Percentiles rank a stretch among this genome's conserved stretches.
Evolutionary conservation across 208 protist species (phyloP).

Genomic region (Acanthamoeba triangularis): DNA sequence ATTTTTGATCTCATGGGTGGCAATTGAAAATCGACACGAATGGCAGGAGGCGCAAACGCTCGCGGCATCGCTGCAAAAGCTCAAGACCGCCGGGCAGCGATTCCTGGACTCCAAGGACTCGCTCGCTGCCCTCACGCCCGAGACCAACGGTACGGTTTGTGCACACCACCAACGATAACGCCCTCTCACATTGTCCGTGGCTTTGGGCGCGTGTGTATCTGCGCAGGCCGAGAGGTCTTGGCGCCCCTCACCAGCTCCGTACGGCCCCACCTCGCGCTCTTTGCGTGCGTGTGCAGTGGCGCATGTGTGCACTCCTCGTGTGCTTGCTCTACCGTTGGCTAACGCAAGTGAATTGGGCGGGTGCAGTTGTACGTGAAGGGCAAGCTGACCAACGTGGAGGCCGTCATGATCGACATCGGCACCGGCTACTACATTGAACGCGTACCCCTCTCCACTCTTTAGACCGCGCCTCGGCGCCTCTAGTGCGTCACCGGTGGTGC

Average conservation of each 20-base stretch:
- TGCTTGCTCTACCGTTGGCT: neutral
- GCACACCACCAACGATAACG: neutral
- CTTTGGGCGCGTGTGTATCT: too few relatives aligned
- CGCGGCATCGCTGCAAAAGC: constrained; percentile 41
- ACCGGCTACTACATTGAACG: constrained; percentile 82
- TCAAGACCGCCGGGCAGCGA: constrained; percentile 43
- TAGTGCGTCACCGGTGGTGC: too few relatives aligned
- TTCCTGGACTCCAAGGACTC: constrained; percentile 53
- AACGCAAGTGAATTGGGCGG: too few relatives aligned
- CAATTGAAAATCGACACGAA: too few relatives aligned
- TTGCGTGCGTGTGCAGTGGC: neutral
- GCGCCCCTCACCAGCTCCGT: constrained; percentile 62
- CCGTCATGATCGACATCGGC: constrained; percentile 80
- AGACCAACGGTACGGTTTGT: neutral
- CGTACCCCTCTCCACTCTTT: neutral
- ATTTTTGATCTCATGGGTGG: neutral
- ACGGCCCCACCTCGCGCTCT: neutral
- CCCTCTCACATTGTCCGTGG: neutral
- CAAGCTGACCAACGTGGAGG: constrained; percentile 72
- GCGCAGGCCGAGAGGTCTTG: constrained; percentile 40
- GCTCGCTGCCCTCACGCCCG: neutral
- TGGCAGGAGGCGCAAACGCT: constrained; percentile 65
- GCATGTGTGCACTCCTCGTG: neutral
- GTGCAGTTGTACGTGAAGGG: constrained; percentile 76
- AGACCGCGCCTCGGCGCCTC: neutral